Evolutionary conservation across 1,139 yeast genomes (phyloP).

Genomic region (Candida sanyaensis): DNA sequence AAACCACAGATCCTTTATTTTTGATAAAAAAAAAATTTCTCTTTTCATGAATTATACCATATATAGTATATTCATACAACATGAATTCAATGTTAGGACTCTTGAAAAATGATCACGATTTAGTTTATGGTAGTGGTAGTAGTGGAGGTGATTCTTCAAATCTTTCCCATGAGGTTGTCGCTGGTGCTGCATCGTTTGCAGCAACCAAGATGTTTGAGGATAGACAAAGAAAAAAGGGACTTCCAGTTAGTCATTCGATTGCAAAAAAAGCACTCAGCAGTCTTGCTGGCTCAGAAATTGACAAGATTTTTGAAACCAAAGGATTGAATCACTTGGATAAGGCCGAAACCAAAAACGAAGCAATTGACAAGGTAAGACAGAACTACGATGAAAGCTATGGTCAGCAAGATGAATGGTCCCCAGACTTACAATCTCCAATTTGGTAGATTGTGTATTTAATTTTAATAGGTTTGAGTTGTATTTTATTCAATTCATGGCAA

Average conservation of each 20-base stretch:
- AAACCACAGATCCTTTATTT: no score
- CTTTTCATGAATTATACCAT: no score
- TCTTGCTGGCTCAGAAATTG: constrained; percentile 35
- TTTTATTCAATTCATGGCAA: no score
- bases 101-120: constrained; percentile 48
- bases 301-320: constrained; percentile 35
- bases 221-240: constrained; percentile 34
- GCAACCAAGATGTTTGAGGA: constrained; percentile 35
- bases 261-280: constrained; percentile 34
- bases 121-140: constrained; percentile 30
- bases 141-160: constrained; percentile 29
- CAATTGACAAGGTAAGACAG: constrained; percentile 20
- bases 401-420: constrained; percentile 27
- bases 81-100: constrained; percentile 18
- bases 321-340: constrained; percentile 36
- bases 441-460: neutral
- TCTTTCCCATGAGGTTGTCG: constrained; percentile 33
- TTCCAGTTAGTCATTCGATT: constrained; percentile 31
- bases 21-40: no score
- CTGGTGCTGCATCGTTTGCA: constrained; percentile 38
- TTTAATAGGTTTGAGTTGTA: neutral
- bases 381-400: constrained; percentile 32
- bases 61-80: no score
- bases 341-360: constrained; percentile 26
- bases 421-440: constrained; percentile 28